Evolutionary conservation across 108 stramenopile genomes (phyloP).

Genomic region (Cyclostephanos invisitatus): DNA sequence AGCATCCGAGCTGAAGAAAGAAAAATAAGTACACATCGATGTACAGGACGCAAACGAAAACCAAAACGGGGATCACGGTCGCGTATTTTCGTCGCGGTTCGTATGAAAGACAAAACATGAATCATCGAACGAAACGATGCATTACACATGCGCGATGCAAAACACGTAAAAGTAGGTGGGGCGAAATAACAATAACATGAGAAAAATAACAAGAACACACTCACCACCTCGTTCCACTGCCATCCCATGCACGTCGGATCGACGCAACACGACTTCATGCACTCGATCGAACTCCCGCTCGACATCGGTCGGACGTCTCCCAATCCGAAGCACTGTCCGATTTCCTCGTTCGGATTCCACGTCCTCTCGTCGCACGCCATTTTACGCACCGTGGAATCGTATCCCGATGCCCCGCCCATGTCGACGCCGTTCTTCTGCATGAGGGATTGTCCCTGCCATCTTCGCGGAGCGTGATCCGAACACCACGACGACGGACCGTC

Average conservation of each 20-base stretch:
- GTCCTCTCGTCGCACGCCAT: constrained; percentile 34
- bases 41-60: no score
- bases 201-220: background rate
- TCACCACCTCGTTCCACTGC: constrained; percentile 49
- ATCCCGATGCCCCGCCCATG: background rate
- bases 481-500: constrained; percentile 55
- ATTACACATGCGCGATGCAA: no score
- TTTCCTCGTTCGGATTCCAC: constrained; percentile 59
- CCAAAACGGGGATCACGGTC: no score
- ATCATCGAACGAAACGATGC: no score
- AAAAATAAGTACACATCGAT: background rate
- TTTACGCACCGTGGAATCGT: constrained; percentile 10
- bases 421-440: constrained; percentile 10
- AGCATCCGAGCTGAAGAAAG: constrained; percentile 37
- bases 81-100: no score
- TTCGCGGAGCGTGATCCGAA: constrained; percentile 52
- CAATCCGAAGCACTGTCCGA: constrained; percentile 66
- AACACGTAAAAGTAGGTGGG: no score
- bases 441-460: constrained; percentile 58
- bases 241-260: constrained; percentile 51
- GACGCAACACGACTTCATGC: constrained; percentile 55
- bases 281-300: constrained; percentile 40
- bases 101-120: no score
- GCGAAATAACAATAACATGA: no score
- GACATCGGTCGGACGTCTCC: constrained; percentile 45